Evolutionary conservation across 1,284 basidiomycete species (phyloP).

Genomic region (Ustanciosporium gigantosporum): DNA sequence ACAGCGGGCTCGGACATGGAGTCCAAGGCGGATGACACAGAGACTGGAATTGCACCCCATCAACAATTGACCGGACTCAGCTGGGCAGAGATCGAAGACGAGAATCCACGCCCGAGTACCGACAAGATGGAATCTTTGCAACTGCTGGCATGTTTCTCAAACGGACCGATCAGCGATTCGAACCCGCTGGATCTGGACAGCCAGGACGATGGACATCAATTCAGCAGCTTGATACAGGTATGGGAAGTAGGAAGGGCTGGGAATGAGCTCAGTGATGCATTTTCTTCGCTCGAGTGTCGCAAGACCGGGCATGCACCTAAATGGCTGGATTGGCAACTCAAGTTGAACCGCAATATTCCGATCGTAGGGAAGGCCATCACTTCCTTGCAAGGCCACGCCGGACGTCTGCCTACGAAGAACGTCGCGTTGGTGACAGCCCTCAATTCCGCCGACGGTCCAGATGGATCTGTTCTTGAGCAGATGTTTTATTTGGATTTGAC

Average conservation of each 20-base stretch:
- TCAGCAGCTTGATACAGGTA: conserved; percentile 7
- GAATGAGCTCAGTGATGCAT: conserved; percentile 34
- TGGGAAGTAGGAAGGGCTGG: conserved; percentile 24
- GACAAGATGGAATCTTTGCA: too few relatives aligned
- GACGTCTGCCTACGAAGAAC: conserved; percentile 4
- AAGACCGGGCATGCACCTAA: conserved; percentile 23
- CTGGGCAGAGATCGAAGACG: conserved; percentile 1
- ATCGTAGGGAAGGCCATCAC: conserved; percentile 15
- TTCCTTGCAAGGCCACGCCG: conserved; percentile 9
- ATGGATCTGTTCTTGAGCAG: conserved; percentile 12
- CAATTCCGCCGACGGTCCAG: background rate
- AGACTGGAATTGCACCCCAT: background rate
- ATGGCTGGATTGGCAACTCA: conserved; percentile 27
- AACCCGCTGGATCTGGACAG: too few relatives aligned
- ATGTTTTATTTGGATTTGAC: conserved; percentile 15
- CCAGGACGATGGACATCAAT: background rate
- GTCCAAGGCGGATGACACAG: background rate
- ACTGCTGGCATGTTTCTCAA: too few relatives aligned
- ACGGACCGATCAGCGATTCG: too few relatives aligned
- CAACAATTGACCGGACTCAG: background rate
- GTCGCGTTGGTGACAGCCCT: conserved; percentile 10
- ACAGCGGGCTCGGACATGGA: conserved; percentile 1
- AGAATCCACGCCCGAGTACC: too few relatives aligned
- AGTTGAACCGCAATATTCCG: conserved; percentile 6
- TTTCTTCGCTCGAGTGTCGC: conserved; percentile 30